Evolutionary conservation across 345 rosid genomes (phyloP).

Genomic region (Dipteronia sinensis): DNA sequence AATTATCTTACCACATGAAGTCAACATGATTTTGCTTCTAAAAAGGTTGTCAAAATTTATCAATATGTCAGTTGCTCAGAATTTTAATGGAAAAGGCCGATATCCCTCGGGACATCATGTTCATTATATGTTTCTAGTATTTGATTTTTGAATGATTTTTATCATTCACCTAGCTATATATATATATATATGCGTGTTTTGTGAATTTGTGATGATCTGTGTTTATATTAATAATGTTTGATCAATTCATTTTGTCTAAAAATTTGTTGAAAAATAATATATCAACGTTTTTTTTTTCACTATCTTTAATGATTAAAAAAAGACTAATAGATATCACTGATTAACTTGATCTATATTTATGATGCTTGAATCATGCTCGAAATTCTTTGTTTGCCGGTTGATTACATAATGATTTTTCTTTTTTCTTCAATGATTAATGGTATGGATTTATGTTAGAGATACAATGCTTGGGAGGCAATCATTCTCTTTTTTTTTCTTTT

Average conservation of each 20-base stretch:
- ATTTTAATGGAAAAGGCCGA: slow-evolving; percentile 1
- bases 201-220: neutral
- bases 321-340: too few species aligned
- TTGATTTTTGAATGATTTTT: neutral
- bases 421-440: neutral
- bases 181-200: neutral
- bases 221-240: neutral
- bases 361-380: neutral
- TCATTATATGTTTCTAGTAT: neutral
- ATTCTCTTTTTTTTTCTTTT: neutral
- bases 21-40: slow-evolving; percentile 23
- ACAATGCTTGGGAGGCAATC: neutral
- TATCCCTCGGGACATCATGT: neutral
- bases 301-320: neutral
- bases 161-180: neutral
- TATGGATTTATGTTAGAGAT: neutral
- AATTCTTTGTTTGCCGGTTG: neutral
- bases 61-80: slow-evolving; percentile 1
- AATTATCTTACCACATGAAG: slow-evolving; percentile 19
- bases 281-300: neutral
- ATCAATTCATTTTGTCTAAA: too few species aligned
- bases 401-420: too few species aligned
- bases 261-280: neutral
- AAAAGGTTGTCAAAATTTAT: slow-evolving; percentile 1
- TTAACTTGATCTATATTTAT: too few species aligned